These are phyloP conservation scores for carrot (Daucus carota) DNA, from an alignment of 129 eudicot species.

Conservation along the genomic window DNA sequence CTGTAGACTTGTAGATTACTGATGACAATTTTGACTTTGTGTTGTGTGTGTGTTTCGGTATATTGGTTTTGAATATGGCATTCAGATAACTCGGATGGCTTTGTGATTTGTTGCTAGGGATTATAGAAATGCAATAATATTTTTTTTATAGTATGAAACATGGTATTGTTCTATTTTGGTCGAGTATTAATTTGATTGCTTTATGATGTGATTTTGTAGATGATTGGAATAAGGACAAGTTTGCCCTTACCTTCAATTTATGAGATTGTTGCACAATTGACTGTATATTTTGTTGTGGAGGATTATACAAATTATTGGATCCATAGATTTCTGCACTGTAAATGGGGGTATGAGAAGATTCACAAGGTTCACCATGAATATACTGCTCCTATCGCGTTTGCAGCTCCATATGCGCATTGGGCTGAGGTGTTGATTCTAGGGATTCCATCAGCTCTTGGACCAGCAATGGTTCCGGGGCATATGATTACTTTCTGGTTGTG, in stretches of 20 bases:
- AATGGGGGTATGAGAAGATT: conserved; percentile 73
- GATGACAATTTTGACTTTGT: too few species aligned
- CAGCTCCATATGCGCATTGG: conserved; percentile 57
- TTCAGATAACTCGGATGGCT: too few species aligned
- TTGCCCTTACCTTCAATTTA: conserved; percentile 74
- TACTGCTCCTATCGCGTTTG: conserved; percentile 57
- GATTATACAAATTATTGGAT: conserved; percentile 86
- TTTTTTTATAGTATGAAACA: neutral
- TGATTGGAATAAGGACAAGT: conserved; percentile 79
- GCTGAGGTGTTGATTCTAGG: conserved; percentile 67
- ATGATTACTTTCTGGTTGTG: conserved; percentile 56
- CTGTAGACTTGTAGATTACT: too few species aligned
- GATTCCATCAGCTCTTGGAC: conserved; percentile 75
- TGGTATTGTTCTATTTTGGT: neutral
- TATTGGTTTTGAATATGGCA: too few species aligned
- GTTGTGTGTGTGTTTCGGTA: neutral
- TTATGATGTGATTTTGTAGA: conserved; percentile 26
- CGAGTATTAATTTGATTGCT: neutral
- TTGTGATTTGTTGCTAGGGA: too few species aligned
- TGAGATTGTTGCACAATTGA: conserved; percentile 54
- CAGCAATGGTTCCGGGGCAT: conserved; percentile 72
- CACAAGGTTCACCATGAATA: conserved; percentile 86
- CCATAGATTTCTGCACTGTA: conserved; percentile 74
- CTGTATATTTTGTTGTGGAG: conserved; percentile 72
- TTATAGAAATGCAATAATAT: too few species aligned